phyloP scores from a whole-genome alignment of 2,329 filamentous ascomycete genomes.

The Colletotrichum godetiae region DNA sequence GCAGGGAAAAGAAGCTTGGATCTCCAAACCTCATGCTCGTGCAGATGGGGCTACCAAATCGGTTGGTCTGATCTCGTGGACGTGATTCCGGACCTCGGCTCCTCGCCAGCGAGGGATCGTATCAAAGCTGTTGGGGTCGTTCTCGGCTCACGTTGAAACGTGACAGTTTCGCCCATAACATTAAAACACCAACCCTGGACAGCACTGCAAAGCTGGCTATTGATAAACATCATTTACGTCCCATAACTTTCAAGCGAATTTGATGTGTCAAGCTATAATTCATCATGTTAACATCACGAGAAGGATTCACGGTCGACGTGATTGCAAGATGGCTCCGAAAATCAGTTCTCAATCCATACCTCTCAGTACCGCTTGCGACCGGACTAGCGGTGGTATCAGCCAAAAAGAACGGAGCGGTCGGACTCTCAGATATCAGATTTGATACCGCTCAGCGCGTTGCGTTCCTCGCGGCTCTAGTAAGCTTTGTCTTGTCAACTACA shows the following conservation, averaged over 20 bases:
- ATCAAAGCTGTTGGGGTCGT: neutral
- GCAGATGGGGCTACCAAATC: neutral
- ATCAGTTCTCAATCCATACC: constrained; percentile 38
- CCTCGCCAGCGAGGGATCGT: neutral
- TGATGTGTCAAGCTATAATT: no score
- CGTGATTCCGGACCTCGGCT: constrained; percentile 11
- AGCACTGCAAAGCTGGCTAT: neutral
- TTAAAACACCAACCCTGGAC: neutral
- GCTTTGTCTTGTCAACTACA: constrained; percentile 38
- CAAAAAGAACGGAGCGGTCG: neutral
- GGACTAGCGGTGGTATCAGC: constrained; percentile 21
- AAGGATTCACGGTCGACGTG: constrained; percentile 42
- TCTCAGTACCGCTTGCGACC: constrained; percentile 36
- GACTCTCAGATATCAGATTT: neutral
- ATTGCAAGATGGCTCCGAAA: constrained; percentile 35
- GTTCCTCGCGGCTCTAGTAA: constrained; percentile 29
- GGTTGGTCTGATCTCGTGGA: neutral
- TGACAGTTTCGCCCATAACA: constrained; percentile 14
- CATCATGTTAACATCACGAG: constrained; percentile 29
- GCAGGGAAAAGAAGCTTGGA: neutral
- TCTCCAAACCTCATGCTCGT: constrained; percentile 9
- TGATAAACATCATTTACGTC: neutral
- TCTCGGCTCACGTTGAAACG: constrained; percentile 26
- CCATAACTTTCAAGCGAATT: fast-evolving
- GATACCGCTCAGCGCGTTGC: constrained; percentile 7